phyloP scores from a whole-genome alignment of 192 early-diverging fungal species.

The Gigaspora rosea region DNA sequence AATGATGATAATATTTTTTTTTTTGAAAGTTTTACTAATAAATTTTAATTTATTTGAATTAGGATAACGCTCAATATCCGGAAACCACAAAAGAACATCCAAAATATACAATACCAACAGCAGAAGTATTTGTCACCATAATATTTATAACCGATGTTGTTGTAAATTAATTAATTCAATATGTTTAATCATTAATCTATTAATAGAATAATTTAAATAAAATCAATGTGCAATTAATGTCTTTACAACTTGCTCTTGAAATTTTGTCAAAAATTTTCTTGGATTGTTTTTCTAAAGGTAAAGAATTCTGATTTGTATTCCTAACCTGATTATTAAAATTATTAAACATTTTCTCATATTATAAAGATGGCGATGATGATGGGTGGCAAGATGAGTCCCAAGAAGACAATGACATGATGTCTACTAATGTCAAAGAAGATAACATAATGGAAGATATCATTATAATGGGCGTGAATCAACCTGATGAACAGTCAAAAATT shows the following conservation, averaged over 20 bases:
- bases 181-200: not conserved
- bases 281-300: conserved; percentile 56
- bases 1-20: not conserved
- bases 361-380: conserved; percentile 41
- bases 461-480: conserved; percentile 49
- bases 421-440: conserved; percentile 43
- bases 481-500: conserved; percentile 42
- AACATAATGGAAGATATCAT: conserved; percentile 44
- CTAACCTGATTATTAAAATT: not conserved
- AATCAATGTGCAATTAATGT: conserved; percentile 59
- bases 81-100: not conserved
- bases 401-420: conserved; percentile 48
- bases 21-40: not conserved
- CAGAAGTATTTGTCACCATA: not conserved
- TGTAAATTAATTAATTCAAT: no score
- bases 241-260: conserved; percentile 75
- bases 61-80: not conserved
- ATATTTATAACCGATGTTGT: not conserved
- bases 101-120: not conserved
- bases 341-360: not conserved
- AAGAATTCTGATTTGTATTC: not conserved
- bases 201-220: conserved; percentile 39
- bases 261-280: conserved; percentile 81
- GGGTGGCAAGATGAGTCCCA: conserved; percentile 24
- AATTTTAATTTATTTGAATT: not conserved